phyloP scores from a whole-genome alignment of 192 early-diverging fungal genomes.

The Gamsiella multidivaricata region DNA sequence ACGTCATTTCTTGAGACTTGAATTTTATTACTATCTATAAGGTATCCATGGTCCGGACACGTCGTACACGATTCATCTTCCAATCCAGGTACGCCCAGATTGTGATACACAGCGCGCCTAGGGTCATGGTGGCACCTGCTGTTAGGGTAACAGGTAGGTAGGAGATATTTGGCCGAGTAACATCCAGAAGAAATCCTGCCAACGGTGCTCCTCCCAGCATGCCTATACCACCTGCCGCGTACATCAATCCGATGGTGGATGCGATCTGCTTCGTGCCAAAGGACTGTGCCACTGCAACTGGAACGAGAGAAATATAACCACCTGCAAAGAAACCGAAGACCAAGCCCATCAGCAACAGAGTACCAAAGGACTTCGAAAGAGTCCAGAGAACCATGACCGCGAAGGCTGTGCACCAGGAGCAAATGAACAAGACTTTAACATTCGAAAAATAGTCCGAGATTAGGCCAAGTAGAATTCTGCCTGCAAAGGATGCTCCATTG shows the following conservation, averaged over 20 bases:
- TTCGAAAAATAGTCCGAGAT: slow-evolving; percentile 63
- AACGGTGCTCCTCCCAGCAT: slow-evolving; percentile 58
- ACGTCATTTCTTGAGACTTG: too few relatives aligned
- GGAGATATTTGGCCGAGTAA: slow-evolving; percentile 31
- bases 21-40: too few relatives aligned
- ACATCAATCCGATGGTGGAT: slow-evolving; percentile 56
- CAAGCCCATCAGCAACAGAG: slow-evolving; percentile 43
- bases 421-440: slow-evolving; percentile 15
- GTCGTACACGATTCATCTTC: not conserved
- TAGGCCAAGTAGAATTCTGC: slow-evolving; percentile 71
- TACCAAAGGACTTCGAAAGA: slow-evolving; percentile 20
- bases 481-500: slow-evolving; percentile 72
- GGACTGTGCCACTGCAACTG: slow-evolving; percentile 46
- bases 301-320: slow-evolving; percentile 56
- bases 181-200: slow-evolving; percentile 46
- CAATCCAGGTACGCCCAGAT: slow-evolving; percentile 27
- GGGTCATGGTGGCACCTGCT: slow-evolving; percentile 14
- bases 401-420: slow-evolving; percentile 36
- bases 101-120: slow-evolving; percentile 26
- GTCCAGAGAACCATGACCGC: slow-evolving; percentile 43
- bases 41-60: slow-evolving; percentile 1
- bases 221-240: slow-evolving; percentile 53
- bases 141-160: slow-evolving; percentile 43
- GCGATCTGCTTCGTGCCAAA: slow-evolving; percentile 58
- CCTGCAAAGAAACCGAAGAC: slow-evolving; percentile 63